Evolutionary conservation across 768 basidiomycete genomes (phyloP).

Genomic region (Tubosaeta sp.): DNA sequence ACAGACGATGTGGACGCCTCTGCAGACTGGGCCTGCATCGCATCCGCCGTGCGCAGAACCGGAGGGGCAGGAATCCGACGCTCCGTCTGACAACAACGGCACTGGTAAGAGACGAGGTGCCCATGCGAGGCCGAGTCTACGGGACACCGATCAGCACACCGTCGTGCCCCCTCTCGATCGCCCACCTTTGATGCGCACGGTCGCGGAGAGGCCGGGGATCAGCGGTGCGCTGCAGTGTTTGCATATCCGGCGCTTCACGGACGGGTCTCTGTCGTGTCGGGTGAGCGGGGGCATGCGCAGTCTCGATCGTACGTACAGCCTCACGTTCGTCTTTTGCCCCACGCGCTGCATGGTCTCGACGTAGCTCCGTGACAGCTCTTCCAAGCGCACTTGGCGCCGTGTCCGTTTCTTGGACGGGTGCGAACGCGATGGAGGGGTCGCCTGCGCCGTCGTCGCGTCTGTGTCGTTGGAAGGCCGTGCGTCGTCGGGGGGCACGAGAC

Average conservation of each 20-base stretch:
- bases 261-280: conserved; percentile 58
- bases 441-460: background rate
- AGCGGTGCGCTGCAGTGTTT: conserved; percentile 61
- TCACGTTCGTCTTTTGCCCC: conserved; percentile 71
- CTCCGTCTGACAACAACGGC: conserved; percentile 51
- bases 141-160: conserved; percentile 15
- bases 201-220: conserved; percentile 62
- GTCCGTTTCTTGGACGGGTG: conserved; percentile 11
- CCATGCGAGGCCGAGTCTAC: conserved; percentile 46
- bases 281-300: background rate
- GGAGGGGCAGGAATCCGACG: conserved; percentile 69
- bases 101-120: conserved; percentile 55
- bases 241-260: conserved; percentile 79
- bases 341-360: conserved; percentile 63
- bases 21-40: background rate
- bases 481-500: conserved; percentile 23
- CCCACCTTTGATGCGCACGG: conserved; percentile 63
- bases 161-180: background rate
- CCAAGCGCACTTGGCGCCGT: conserved; percentile 29
- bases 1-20: background rate
- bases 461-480: background rate
- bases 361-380: conserved; percentile 63
- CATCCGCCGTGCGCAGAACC: conserved; percentile 10
- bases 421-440: background rate
- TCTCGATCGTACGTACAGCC: conserved; percentile 49